Conservation (phyloP, 257 asterid genomes). For the Linaria vulgaris region DNA sequence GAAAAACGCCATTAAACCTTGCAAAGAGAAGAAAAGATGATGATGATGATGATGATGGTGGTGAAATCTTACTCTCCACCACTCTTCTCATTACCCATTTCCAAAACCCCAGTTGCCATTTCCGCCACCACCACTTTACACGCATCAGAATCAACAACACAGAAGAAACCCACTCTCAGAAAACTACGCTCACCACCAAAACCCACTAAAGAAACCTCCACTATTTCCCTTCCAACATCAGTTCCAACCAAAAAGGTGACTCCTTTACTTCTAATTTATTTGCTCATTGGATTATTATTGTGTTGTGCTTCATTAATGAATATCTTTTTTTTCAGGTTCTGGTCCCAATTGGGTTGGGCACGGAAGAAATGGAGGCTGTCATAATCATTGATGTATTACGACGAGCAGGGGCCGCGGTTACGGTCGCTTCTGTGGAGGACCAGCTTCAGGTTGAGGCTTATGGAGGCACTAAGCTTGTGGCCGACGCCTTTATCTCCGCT, state of each 20-base stretch:
- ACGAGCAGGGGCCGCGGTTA: conserved; percentile 89
- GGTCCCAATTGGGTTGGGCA: conserved; percentile 89
- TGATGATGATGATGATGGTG: no score
- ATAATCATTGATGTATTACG: conserved; percentile 71
- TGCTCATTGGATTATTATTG: no score
- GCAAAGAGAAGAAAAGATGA: background rate
- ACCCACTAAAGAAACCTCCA: conserved; percentile 42
- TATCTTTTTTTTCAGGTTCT: conserved; percentile 62
- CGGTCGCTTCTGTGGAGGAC: conserved; percentile 89
- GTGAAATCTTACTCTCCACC: conserved; percentile 28
- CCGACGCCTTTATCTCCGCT: conserved; percentile 59
- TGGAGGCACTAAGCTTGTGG: conserved; percentile 79
- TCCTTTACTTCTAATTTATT: no score
- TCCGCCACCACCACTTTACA: conserved; percentile 11
- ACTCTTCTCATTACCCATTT: conserved; percentile 18
- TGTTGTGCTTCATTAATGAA: background rate
- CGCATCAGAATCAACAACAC: conserved; percentile 25
- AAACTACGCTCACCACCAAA: conserved; percentile 49
- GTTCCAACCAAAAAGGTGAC: conserved; percentile 60
- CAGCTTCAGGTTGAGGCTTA: conserved; percentile 77
- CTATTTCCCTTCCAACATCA: conserved; percentile 33
- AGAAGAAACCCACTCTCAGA: conserved; percentile 34
- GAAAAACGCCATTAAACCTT: no score
- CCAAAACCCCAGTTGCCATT: conserved; percentile 30
- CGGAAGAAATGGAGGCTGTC: conserved; percentile 97